phyloP scores from a whole-genome alignment of 768 basidiomycete genomes.

The Suillus spraguei region DNA sequence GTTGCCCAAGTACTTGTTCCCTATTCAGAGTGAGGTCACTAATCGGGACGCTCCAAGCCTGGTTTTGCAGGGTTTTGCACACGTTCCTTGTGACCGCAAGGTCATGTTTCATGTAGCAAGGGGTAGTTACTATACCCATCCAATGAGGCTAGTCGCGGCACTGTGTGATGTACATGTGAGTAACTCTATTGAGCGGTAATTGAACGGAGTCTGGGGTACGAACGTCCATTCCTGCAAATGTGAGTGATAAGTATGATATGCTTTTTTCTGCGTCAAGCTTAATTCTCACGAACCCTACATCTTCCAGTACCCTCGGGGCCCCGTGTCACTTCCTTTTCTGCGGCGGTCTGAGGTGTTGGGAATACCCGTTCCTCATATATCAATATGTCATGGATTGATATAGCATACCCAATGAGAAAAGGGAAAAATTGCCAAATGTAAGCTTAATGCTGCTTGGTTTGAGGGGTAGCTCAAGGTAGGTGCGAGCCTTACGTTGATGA shows the following conservation, averaged over 20 bases:
- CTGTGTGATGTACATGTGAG: neutral
- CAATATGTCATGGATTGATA: neutral
- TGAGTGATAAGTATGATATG: neutral
- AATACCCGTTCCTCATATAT: too few relatives aligned
- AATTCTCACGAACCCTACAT: too few relatives aligned
- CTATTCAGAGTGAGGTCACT: neutral
- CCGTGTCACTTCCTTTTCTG: neutral
- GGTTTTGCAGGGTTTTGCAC: neutral
- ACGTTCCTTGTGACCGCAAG: neutral
- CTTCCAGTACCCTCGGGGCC: neutral
- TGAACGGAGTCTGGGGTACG: neutral
- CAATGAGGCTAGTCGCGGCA: neutral
- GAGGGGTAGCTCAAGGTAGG: too few relatives aligned
- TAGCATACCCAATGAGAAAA: neutral
- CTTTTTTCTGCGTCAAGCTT: neutral
- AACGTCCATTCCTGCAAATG: neutral
- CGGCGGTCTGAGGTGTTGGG: neutral
- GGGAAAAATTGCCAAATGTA: neutral
- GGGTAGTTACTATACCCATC: neutral
- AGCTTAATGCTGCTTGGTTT: neutral
- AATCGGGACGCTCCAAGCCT: neutral
- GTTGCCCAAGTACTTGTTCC: neutral
- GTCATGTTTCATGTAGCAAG: slow-evolving; percentile 3
- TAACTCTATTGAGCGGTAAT: slow-evolving; percentile 3
- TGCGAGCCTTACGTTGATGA: neutral